These are phyloP conservation scores for Lineolata rhizophorae DNA, from an alignment of 495 filamentous ascomycete species.

Conservation along the genomic window DNA sequence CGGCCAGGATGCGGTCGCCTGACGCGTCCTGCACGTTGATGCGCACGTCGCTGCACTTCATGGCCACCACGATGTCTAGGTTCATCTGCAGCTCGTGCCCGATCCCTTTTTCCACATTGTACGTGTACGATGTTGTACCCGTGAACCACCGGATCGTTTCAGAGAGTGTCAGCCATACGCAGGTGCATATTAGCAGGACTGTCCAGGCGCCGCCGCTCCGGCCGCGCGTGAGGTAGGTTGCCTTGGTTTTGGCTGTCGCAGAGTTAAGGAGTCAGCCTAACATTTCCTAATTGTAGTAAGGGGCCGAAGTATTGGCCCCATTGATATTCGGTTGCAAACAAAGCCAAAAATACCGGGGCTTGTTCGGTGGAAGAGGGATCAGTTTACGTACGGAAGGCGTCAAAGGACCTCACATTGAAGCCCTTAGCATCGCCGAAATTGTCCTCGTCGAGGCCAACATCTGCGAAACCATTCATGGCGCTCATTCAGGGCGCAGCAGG, in stretches of 20 bases:
- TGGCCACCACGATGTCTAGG: conserved; percentile 77
- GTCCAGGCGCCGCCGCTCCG: conserved; percentile 83
- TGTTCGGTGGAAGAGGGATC: background rate
- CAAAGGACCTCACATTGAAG: conserved; percentile 60
- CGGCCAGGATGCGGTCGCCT: conserved; percentile 76
- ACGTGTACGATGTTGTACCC: conserved; percentile 67
- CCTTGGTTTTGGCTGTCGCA: conserved; percentile 69
- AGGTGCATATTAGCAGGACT: conserved; percentile 53
- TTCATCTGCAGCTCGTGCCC: conserved; percentile 82
- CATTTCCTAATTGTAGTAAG: background rate
- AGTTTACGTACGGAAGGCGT: conserved; percentile 72
- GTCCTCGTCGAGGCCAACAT: conserved; percentile 45
- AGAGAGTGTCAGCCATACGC: conserved; percentile 44
- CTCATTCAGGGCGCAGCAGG: too few relatives aligned
- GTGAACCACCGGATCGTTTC: conserved; percentile 68
- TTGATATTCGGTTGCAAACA: background rate
- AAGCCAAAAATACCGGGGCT: conserved; percentile 1
- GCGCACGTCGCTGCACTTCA: conserved; percentile 73
- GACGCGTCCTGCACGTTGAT: conserved; percentile 95
- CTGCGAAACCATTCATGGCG: conserved; percentile 29
- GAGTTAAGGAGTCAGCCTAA: background rate
- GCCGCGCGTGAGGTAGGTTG: conserved; percentile 67
- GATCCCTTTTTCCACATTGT: conserved; percentile 84
- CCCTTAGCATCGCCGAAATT: conserved; percentile 51
- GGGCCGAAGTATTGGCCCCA: too few relatives aligned